Conservation (phyloP, 2,329 filamentous ascomycete species). For the Apiospora aurea region DNA sequence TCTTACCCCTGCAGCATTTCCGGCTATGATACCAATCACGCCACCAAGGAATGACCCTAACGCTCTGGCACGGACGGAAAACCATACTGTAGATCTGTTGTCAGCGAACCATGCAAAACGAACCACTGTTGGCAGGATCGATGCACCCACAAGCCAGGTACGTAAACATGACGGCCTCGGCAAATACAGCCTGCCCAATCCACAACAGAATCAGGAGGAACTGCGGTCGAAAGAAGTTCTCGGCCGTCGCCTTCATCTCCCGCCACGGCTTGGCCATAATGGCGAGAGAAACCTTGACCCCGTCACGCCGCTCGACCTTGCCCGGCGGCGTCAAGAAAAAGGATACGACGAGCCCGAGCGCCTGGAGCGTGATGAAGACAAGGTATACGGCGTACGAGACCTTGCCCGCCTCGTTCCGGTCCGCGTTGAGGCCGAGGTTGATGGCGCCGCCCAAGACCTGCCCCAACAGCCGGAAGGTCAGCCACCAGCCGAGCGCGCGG, state of each 20-base stretch:
- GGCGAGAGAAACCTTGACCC: conserved; percentile 64
- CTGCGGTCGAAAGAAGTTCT: conserved; percentile 64
- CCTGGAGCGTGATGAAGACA: conserved; percentile 75
- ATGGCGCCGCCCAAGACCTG: conserved; percentile 77
- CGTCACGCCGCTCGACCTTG: conserved; percentile 70
- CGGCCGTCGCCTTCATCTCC: conserved; percentile 67
- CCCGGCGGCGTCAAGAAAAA: conserved; percentile 67
- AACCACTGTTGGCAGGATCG: background rate
- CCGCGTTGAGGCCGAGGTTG: conserved; percentile 70
- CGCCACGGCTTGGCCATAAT: conserved; percentile 63
- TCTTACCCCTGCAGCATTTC: conserved; percentile 69
- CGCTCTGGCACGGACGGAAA: conserved; percentile 72
- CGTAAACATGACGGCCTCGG: conserved; percentile 76
- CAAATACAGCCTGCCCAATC: conserved; percentile 74
- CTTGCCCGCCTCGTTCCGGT: conserved; percentile 63
- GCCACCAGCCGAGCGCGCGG: conserved; percentile 72
- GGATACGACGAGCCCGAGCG: conserved; percentile 68
- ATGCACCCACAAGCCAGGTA: conserved; percentile 58
- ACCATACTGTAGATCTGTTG: conserved; percentile 59
- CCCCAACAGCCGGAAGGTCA: conserved; percentile 63
- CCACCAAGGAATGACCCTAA: conserved; percentile 75
- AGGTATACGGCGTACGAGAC: conserved; percentile 74
- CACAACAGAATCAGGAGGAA: conserved; percentile 72
- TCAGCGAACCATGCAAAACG: background rate
- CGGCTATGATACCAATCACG: conserved; percentile 68